A percentile compares a stretch with the other conserved stretches of the same genome.
Evolutionary conservation across 148 eudicot genomes (phyloP).

Genomic region (Talinum fruticosum): DNA sequence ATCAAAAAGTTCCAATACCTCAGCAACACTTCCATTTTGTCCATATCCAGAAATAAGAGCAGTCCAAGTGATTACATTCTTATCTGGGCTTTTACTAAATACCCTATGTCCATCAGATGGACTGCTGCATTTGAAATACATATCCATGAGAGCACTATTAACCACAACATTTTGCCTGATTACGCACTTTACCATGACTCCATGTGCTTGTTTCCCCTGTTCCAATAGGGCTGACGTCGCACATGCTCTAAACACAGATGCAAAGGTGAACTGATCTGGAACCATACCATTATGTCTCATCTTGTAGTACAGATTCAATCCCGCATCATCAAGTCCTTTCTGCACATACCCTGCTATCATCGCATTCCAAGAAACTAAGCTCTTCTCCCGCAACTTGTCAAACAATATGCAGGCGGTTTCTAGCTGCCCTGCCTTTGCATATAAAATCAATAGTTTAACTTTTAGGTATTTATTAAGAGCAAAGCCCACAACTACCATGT

Average conservation of each 20-base stretch:
- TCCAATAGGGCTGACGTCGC: slow-evolving; percentile 66
- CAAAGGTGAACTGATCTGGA: slow-evolving; percentile 84
- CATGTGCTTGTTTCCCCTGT: slow-evolving; percentile 79
- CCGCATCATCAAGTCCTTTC: slow-evolving; percentile 63
- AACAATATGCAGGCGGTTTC: slow-evolving; percentile 54
- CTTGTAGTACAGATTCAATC: slow-evolving; percentile 51
- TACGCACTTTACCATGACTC: slow-evolving; percentile 56
- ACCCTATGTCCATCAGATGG: slow-evolving; percentile 59
- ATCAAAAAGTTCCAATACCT: slow-evolving; percentile 55
- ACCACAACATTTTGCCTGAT: slow-evolving; percentile 59
- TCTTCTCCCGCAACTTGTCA: slow-evolving; percentile 36
- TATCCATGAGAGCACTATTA: slow-evolving; percentile 78
- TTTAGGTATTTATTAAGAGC: slow-evolving; percentile 57
- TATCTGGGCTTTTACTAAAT: slow-evolving; percentile 45
- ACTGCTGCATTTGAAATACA: slow-evolving; percentile 91
- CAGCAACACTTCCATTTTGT: slow-evolving; percentile 53
- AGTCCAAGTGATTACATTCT: slow-evolving; percentile 84
- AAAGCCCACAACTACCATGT: slow-evolving; percentile 75
- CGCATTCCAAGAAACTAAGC: slow-evolving; percentile 72
- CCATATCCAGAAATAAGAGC: slow-evolving; percentile 79
- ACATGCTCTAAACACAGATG: slow-evolving; percentile 81
- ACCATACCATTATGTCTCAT: slow-evolving; percentile 56
- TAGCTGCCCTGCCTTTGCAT: slow-evolving; percentile 74
- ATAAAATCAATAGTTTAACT: slow-evolving; percentile 68
- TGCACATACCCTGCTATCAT: slow-evolving; percentile 83